phyloP scores from a whole-genome alignment of 1,284 basidiomycete species.

The Amylostereum areolatum region DNA sequence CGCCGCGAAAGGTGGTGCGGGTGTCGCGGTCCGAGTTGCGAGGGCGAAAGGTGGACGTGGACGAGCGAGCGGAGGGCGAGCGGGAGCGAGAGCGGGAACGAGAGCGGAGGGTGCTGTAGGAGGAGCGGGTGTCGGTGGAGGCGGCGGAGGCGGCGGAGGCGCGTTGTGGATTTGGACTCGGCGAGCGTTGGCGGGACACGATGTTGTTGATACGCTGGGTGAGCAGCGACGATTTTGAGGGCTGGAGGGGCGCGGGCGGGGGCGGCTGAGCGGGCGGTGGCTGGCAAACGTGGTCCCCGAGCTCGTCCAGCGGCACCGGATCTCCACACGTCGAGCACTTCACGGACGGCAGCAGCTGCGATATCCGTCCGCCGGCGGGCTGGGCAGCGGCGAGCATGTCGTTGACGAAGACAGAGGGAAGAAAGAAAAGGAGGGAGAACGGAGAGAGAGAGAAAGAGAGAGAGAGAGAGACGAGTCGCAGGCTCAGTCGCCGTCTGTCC shows the following conservation, averaged over 20 bases:
- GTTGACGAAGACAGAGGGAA: slow-evolving; percentile 24
- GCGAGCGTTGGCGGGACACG: slow-evolving; percentile 12
- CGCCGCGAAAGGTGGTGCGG: too few relatives aligned
- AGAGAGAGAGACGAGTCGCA: background rate
- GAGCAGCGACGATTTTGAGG: slow-evolving; percentile 26
- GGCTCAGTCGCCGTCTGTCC: too few relatives aligned
- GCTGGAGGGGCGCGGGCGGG: slow-evolving; percentile 22
- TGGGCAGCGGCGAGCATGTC: slow-evolving; percentile 30
- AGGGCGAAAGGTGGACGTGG: slow-evolving; percentile 2
- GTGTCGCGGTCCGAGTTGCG: background rate
- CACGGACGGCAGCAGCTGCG: slow-evolving; percentile 74
- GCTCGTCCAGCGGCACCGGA: slow-evolving; percentile 61
- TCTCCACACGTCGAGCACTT: slow-evolving; percentile 75
- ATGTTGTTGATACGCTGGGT: slow-evolving; percentile 22
- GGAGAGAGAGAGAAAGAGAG: background rate
- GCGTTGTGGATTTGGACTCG: background rate
- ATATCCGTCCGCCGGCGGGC: slow-evolving; percentile 39
- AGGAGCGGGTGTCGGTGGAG: slow-evolving; percentile 1
- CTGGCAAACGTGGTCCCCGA: slow-evolving; percentile 71
- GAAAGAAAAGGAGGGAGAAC: slow-evolving; percentile 3
- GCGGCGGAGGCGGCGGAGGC: background rate
- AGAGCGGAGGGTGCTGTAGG: slow-evolving; percentile 3
- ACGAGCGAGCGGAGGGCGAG: background rate
- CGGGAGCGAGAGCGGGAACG: slow-evolving; percentile 1
- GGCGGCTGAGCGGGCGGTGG: slow-evolving; percentile 35